These are phyloP conservation scores for Amanita rubescens DNA, from an alignment of 768 basidiomycete species.

Conservation along the genomic window DNA sequence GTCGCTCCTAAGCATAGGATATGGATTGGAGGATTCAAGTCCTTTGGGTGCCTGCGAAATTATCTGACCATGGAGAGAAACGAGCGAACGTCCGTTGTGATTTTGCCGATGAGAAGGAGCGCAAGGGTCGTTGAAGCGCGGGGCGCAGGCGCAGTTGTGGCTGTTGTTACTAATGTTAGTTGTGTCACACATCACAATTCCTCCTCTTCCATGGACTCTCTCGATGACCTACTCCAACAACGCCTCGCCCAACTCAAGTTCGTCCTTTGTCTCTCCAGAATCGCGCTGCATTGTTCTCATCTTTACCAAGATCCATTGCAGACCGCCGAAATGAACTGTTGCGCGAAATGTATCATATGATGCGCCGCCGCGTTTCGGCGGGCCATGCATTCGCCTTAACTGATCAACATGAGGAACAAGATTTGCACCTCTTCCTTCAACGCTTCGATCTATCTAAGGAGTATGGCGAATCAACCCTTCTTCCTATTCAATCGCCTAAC, in stretches of 20 bases:
- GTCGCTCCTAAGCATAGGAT: conserved; percentile 27
- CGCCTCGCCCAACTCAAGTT: conserved; percentile 38
- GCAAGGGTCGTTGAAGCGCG: background rate
- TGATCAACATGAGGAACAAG: conserved; percentile 32
- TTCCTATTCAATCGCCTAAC: background rate
- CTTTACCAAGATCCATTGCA: conserved; percentile 46
- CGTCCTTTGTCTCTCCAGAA: conserved; percentile 9
- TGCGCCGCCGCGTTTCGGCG: conserved; percentile 43
- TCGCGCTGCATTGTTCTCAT: conserved; percentile 6
- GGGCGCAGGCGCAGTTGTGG: background rate
- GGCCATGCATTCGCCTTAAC: conserved; percentile 31
- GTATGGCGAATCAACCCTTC: conserved; percentile 28
- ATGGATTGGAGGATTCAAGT: conserved; percentile 28
- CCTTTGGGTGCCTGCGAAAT: conserved; percentile 26
- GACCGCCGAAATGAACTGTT: conserved; percentile 64
- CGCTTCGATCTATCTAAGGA: conserved; percentile 46
- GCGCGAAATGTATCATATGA: conserved; percentile 62
- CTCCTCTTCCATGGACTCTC: background rate
- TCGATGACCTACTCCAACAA: conserved; percentile 28
- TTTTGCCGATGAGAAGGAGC: conserved; percentile 5
- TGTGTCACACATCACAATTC: background rate
- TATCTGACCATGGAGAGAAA: conserved; percentile 35
- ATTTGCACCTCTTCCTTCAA: conserved; percentile 44
- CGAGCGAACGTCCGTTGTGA: conserved; percentile 10
- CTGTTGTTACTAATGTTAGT: too few relatives aligned